Base-by-base conservation (phyloP, 768 basidiomycete genomes). In the Russula brevipes region DNA sequence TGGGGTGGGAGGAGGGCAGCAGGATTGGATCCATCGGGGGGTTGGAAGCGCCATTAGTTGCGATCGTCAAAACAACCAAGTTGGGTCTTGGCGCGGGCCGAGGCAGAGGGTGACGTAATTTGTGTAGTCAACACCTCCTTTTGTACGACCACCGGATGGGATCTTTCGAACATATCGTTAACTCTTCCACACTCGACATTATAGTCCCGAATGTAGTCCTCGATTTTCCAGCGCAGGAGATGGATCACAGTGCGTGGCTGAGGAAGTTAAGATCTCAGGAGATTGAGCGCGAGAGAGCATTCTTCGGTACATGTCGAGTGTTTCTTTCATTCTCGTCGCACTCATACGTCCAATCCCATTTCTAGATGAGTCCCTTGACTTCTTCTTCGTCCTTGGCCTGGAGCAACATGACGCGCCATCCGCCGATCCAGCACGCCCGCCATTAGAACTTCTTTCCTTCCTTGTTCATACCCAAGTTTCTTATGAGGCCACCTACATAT, bases 1-100 rank as follows among this genome's bases (percentile, higher is more conserved):
- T 98, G 95, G 95, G 95, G 46, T 96, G 94, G 94, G 72, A 82
- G 3, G 90, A 93, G 69, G 94, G 94, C 0, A 80, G 84, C 46
- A 77, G 81, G 12, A 94, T 96, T 68, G 94, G 94, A 5, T 67
- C 75, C 2, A 74, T 73, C 1, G 78, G 81, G 0, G 91, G 62
- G 38, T 73, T 96, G 59, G 85, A 87, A 31, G 84, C 75, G 5
- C 94, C 94, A 39, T 76, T 97, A 58, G 85, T 85, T 0, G 94
- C 91, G 12, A 82, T 93, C 54, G 87, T 95, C 73, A 97, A 95
- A 76, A 84, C 82, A 63, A 86, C 91, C 17, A 95, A 91, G 75
- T 77, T 88, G 12, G 94, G 94, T 0, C 74, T 97, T 59, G 94
- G 94, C 16, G 91, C 93, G 59, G 54, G 24, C 41, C 57, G 16